Percentiles rank a stretch among this genome's conserved stretches.
phyloP scores from a whole-genome alignment of 2,329 filamentous ascomycete genomes.

The Teratosphaeria epicoccoides region DNA sequence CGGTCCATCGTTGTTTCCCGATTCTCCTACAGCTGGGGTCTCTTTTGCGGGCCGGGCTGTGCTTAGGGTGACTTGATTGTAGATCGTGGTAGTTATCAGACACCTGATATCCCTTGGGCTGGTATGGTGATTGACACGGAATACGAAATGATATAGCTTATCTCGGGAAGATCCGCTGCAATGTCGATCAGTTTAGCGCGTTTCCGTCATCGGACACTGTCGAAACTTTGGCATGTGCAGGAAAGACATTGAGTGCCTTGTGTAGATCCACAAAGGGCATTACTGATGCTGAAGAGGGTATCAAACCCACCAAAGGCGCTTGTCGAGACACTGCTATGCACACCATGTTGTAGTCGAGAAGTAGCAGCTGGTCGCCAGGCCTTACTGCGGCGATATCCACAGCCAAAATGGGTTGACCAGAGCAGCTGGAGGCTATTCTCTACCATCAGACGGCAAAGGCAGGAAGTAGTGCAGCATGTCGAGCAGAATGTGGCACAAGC shows the following conservation, averaged over 20 bases:
- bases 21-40: too few relatives aligned
- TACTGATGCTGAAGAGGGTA: not conserved
- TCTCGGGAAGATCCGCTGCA: not conserved
- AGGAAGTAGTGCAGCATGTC: not conserved
- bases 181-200: not conserved
- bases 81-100: too few relatives aligned
- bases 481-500: not conserved
- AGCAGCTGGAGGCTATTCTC: constrained; percentile 2
- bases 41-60: too few relatives aligned
- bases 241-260: too few relatives aligned
- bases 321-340: not conserved
- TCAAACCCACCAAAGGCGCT: not conserved
- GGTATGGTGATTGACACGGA: not conserved
- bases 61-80: too few relatives aligned
- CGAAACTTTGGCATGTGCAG: not conserved
- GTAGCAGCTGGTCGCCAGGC: not conserved
- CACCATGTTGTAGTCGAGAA: not conserved
- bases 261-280: too few relatives aligned
- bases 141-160: not conserved
- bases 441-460: not conserved
- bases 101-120: not conserved
- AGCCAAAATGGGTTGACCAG: constrained; percentile 2
- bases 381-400: not conserved
- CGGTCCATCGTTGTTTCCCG: too few relatives aligned
- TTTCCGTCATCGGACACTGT: not conserved